These are phyloP conservation scores for Silene noctiflora DNA, from an alignment of 179 eudicot genomes.

Conservation along the genomic window DNA sequence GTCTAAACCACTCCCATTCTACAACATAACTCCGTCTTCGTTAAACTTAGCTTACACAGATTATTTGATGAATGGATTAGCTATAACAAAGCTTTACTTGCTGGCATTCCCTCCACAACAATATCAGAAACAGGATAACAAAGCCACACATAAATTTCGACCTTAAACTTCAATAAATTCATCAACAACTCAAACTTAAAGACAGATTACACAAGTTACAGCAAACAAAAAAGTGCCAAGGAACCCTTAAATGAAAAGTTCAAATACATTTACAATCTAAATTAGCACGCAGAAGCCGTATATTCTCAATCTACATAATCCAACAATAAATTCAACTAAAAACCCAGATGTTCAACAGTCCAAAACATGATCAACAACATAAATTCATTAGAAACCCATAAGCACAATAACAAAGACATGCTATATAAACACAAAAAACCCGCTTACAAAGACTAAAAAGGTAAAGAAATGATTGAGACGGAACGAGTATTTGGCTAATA, in stretches of 20 bases:
- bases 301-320: slow-evolving; percentile 23
- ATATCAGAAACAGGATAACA: slow-evolving; percentile 5
- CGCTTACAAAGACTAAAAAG: not conserved
- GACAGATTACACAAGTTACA: slow-evolving; percentile 8
- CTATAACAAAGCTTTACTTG: not conserved
- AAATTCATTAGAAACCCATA: slow-evolving; percentile 20
- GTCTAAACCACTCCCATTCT: not conserved
- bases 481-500: slow-evolving; percentile 9
- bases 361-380: slow-evolving; percentile 14
- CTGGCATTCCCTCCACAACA: slow-evolving; percentile 4
- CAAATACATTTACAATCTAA: slow-evolving; percentile 12
- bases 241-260: slow-evolving; percentile 19
- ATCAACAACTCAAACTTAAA: not conserved
- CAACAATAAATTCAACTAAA: slow-evolving; percentile 29
- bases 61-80: not conserved
- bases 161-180: slow-evolving; percentile 1
- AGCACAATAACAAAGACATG: slow-evolving; percentile 21
- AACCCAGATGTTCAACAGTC: slow-evolving; percentile 30
- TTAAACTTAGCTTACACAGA: not conserved
- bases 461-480: too few species aligned
- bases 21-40: slow-evolving; percentile 3
- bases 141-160: not conserved
- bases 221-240: slow-evolving; percentile 24
- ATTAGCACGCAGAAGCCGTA: slow-evolving; percentile 24
- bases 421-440: not conserved